Conservation (phyloP, 257 asterid genomes). For the Plantago major region DNA sequence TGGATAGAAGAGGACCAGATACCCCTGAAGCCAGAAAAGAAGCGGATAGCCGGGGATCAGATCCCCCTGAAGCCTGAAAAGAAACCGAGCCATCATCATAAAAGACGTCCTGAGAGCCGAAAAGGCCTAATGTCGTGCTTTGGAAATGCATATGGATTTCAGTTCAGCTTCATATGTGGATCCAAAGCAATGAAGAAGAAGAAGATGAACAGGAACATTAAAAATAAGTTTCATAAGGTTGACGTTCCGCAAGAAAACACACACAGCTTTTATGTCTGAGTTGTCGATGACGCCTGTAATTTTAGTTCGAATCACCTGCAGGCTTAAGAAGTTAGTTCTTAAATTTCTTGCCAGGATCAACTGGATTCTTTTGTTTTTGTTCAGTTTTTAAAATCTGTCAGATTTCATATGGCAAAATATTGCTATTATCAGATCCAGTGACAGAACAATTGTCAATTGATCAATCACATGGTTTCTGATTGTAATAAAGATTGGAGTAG, state of each 20-base stretch:
- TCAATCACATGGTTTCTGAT: no score
- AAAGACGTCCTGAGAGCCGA: slow-evolving; percentile 25
- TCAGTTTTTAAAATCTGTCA: no score
- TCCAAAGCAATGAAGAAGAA: slow-evolving; percentile 23
- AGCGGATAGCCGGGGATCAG: slow-evolving; percentile 18
- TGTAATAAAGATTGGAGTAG: no score
- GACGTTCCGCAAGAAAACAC: slow-evolving; percentile 24
- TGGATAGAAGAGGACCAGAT: slow-evolving; percentile 30
- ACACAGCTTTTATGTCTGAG: slow-evolving; percentile 25
- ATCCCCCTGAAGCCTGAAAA: slow-evolving; percentile 18
- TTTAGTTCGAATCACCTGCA: neutral
- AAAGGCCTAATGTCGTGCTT: slow-evolving; percentile 60
- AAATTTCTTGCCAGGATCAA: neutral
- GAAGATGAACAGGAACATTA: slow-evolving; percentile 15
- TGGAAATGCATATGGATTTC: slow-evolving; percentile 45
- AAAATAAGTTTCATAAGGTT: slow-evolving; percentile 25
- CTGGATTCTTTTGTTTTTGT: no score
- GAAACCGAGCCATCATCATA: slow-evolving; percentile 5
- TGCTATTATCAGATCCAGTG: no score
- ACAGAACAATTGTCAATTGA: no score
- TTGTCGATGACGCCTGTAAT: neutral
- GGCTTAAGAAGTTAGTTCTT: neutral
- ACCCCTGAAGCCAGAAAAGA: slow-evolving; percentile 16
- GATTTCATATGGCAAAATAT: no score
- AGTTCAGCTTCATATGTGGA: slow-evolving; percentile 58